Evolutionary conservation across 495 filamentous ascomycete species (phyloP), one percentile per base, ranked within the genome.

Genomic region (Penicillium subrubescens): DNA sequence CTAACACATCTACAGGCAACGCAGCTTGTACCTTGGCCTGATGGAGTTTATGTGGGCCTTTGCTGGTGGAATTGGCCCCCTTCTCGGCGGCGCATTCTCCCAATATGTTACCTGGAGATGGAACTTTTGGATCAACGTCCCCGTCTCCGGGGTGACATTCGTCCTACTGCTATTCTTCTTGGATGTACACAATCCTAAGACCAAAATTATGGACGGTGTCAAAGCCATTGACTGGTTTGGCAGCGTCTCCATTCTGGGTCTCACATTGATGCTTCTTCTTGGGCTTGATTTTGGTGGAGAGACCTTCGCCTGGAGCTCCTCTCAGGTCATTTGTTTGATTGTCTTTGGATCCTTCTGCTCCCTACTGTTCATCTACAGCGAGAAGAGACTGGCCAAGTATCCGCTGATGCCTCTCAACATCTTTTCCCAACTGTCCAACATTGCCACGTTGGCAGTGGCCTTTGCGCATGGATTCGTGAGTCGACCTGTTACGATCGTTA

Each of bases 201-300:
- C 87, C 0, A 75, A 76, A 7, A 71, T 89, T 12, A 19, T 74
- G 25, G 83, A 86, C 0, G 93, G 93, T 0, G 75, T 96, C 19
- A 88, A 86, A 59, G 89, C 90, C 1, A 88, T 94, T 17, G 91
- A 95, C 71, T 93, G 90, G 90, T 74, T 86, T 35, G 92, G 92
- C 2, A 87, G 86, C 12, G 52, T 91, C 21, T 84, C 85, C 3
- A 86, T 95, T 57, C 81, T 94, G 7, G 88, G 86, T 12, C 86
- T 88, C 8, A 91, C 90, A 0, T 71, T 94, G 50, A 91, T 94
- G 86, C 73, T 96, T 37, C 79, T 96, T 3, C 82, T 94, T 5
- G 92, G 89, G 2, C 80, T 96, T 17, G 87, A 92, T 67, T 89
- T 90, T 67, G 92, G 92, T 29, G 92, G 93, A 14, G 85, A 88